Evolutionary conservation across 2,329 filamentous ascomycete species (phyloP).

Genomic region (Microsporum ferrugineum): DNA sequence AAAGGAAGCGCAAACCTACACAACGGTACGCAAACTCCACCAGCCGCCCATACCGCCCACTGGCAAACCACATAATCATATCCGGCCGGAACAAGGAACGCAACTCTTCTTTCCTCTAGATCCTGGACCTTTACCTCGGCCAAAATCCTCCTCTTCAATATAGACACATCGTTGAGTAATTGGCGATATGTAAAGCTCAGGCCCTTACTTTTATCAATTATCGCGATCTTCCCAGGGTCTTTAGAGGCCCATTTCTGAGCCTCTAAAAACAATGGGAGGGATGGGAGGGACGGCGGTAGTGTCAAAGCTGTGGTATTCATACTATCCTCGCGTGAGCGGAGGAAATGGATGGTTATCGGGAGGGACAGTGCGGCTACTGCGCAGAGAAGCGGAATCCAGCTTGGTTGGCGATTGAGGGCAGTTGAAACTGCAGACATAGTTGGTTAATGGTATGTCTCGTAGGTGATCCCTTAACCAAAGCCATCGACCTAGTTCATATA

Average conservation of each 20-base stretch:
- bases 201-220: slow-evolving; percentile 30
- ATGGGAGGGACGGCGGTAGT: slow-evolving; percentile 21
- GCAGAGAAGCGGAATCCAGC: slow-evolving; percentile 1
- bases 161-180: slow-evolving; percentile 29
- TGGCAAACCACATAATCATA: slow-evolving; percentile 34
- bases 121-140: slow-evolving; percentile 22
- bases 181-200: slow-evolving; percentile 32
- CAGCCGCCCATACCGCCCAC: slow-evolving; percentile 36
- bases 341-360: not conserved
- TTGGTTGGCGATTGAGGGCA: not conserved
- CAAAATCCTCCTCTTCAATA: slow-evolving; percentile 27
- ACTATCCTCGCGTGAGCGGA: slow-evolving; percentile 1
- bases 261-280: slow-evolving; percentile 30
- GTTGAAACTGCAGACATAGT: not conserved
- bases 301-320: slow-evolving; percentile 11
- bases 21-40: slow-evolving; percentile 34
- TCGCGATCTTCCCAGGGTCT: slow-evolving; percentile 27
- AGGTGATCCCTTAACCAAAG: not conserved
- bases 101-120: slow-evolving; percentile 29
- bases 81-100: slow-evolving; percentile 31
- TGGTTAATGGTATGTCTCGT: not conserved
- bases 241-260: slow-evolving; percentile 27
- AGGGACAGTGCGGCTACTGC: slow-evolving; percentile 2
- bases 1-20: slow-evolving; percentile 22
- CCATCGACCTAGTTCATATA: not conserved